Evolutionary conservation across 192 early-diverging fungal genomes (phyloP), one percentile per base, ranked within the genome.

Genomic region (Allomyces macrogynus): DNA sequence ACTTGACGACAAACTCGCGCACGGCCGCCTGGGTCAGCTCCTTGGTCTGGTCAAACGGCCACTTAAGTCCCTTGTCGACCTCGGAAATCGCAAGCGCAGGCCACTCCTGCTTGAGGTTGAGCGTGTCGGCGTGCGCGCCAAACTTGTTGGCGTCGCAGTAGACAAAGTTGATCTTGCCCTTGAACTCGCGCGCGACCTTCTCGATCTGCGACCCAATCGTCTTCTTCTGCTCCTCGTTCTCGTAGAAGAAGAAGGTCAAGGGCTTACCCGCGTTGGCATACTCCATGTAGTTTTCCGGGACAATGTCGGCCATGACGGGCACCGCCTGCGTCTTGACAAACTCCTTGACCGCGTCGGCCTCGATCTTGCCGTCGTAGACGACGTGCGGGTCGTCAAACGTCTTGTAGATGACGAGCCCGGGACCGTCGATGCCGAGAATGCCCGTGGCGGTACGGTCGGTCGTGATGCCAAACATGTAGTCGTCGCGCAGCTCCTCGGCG

Each of bases 71-170:
- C 69, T 74, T 80, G 61, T 75, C 74, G 63, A 86, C 78, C 69
- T 85, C 78, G 78, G 92, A 89, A 74, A 99, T 83, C 67, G 81
- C 92, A 69, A 99, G 84, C 23, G 92, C 90, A 62, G 95, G 95
- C 89, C 89, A 99, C 66, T 76, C 68, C 71, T 90, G 84, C 81
- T 92, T 89, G 61, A 99, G 75, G 78, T 86, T 89, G 62, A 96
- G 78, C 74, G 89, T 89, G 63, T 85, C 78, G 61, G 89, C 94
- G 75, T 95, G 93, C 43, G 75, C 80, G 62, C 84, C 86, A 75
- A 83, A 97, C 73, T 91, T 86, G 75, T 27, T 70, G 57, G 87
- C 90, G 66, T 99, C 90, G 63, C 93, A 88, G 75, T 89, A 87
- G 69, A 91, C 92, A 79, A 97, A 88, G 81, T 75, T 86, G 65